Evolutionary conservation across 192 early-diverging fungal genomes (phyloP).

Genomic region (Geranomyces variabilis): DNA sequence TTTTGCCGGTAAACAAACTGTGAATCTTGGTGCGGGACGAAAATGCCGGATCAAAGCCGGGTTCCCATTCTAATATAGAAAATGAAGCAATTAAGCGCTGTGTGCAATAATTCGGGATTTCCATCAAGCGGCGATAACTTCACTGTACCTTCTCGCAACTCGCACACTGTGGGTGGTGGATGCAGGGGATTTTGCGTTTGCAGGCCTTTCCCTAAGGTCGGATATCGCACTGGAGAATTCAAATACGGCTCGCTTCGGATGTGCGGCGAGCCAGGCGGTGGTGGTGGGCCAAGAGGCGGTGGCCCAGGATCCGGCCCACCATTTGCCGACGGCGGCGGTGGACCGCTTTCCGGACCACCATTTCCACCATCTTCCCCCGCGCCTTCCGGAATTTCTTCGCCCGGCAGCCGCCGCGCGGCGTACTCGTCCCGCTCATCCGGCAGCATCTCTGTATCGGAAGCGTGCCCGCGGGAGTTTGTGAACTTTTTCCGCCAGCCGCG

Average conservation of each 20-base stretch:
- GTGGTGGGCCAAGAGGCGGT: not conserved
- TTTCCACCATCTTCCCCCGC: not conserved
- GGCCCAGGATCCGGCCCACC: not conserved
- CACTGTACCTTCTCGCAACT: constrained; percentile 17
- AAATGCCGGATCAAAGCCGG: constrained; percentile 23
- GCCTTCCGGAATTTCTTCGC: not conserved
- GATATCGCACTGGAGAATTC: constrained; percentile 6
- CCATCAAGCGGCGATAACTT: too few relatives aligned
- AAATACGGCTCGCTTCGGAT: not conserved
- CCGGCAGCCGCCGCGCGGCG: too few relatives aligned
- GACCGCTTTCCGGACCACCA: not conserved
- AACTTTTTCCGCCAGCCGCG: constrained; percentile 15
- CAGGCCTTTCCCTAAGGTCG: not conserved
- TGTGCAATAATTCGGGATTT: too few relatives aligned
- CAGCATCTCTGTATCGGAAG: constrained; percentile 14
- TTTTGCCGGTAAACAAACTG: constrained; percentile 13
- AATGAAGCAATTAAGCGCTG: too few relatives aligned
- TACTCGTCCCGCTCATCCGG: not conserved
- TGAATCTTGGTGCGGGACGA: constrained; percentile 14
- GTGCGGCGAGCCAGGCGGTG: not conserved
- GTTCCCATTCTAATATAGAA: constrained; percentile 21
- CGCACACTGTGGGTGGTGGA: constrained; percentile 11
- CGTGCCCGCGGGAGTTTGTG: constrained; percentile 1
- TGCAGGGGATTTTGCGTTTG: constrained; percentile 19
- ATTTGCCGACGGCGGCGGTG: not conserved